Conservation (phyloP, 805 yeast genomes). For the Vanderwaltozyma verrucispora region DNA sequence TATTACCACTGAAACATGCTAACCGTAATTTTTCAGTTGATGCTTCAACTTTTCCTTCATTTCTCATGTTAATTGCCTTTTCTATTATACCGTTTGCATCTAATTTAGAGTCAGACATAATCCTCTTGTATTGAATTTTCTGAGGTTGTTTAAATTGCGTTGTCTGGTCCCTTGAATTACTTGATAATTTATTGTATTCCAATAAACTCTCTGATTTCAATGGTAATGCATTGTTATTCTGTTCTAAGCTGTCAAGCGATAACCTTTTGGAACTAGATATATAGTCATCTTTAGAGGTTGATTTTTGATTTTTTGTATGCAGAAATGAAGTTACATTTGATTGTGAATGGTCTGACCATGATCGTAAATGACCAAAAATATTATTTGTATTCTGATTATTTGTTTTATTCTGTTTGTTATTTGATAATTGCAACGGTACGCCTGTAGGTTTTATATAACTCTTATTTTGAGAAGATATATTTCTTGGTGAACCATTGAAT, state of each 20-base stretch:
- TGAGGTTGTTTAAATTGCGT: no score
- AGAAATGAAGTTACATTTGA: not conserved
- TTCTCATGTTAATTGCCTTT: slow-evolving; percentile 39
- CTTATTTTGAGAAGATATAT: no score
- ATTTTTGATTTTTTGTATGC: not conserved
- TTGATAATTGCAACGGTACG: slow-evolving; percentile 1
- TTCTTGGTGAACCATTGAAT: not conserved
- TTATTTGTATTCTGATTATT: not conserved
- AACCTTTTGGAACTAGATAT: no score
- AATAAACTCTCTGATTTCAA: no score
- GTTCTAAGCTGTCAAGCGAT: not conserved
- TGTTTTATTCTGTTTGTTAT: not conserved
- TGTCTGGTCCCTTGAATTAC: no score
- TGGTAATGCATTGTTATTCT: not conserved
- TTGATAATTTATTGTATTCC: no score
- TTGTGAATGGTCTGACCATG: slow-evolving; percentile 1
- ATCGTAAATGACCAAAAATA: not conserved
- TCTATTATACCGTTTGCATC: slow-evolving; percentile 1
- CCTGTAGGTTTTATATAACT: not conserved
- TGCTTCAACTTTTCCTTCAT: slow-evolving; percentile 51
- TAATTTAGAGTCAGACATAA: no score
- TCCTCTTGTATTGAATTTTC: not conserved
- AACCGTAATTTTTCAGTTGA: slow-evolving; percentile 58
- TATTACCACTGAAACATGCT: slow-evolving; percentile 52
- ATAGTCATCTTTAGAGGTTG: no score